Evolutionary conservation across 2,329 filamentous ascomycete genomes (phyloP), one percentile per base, ranked within the genome.

Genomic region (Zasmidium cellare): DNA sequence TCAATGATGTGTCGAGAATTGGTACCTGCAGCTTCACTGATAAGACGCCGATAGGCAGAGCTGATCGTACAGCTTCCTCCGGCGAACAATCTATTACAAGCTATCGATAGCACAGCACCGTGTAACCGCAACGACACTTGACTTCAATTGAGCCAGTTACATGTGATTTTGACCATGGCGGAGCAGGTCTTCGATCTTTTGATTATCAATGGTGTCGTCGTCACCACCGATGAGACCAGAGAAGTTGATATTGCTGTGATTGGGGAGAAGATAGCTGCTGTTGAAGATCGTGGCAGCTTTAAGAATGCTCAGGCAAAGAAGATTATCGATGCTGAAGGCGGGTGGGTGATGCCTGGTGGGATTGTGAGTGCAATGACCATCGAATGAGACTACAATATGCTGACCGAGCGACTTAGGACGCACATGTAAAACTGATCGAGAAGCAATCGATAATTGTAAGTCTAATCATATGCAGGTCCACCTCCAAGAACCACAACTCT

Each of bases 221-320:
- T 78, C 28, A 77, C 76, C 0, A 74, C 75, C 35, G 66, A 71
- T 0, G 70, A 75, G 11, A 67, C 72, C 25, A 67, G 67, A 47
- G 71, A 76, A 52, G 73, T 67, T 58, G 76, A 79, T 66, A 72
- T 80, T 47, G 77, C 71, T n/a, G 68, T 79, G 53, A 77, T 76
- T 58, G 69, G 73, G 64, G 76, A 74, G 16, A 77, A 75, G 64
- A 75, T 79, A 51, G 69, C 67, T 14, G 68, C 68, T 19, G 55
- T 77, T 11, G 69, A 69, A 14, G 58, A 67, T 18, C 71, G 69
- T 61, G 75, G 74, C 9, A 55, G 55, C 3, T 61, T 78, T 12
- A 60, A 62, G 18, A 61, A 68, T 60, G 66, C 60, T 3, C 67
- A 65, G 41, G 68, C 73, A 3, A 62, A 59, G 22, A 74, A 65